phyloP scores from a whole-genome alignment of 2,329 filamentous ascomycete species.

The Lachnellula occidentalis region DNA sequence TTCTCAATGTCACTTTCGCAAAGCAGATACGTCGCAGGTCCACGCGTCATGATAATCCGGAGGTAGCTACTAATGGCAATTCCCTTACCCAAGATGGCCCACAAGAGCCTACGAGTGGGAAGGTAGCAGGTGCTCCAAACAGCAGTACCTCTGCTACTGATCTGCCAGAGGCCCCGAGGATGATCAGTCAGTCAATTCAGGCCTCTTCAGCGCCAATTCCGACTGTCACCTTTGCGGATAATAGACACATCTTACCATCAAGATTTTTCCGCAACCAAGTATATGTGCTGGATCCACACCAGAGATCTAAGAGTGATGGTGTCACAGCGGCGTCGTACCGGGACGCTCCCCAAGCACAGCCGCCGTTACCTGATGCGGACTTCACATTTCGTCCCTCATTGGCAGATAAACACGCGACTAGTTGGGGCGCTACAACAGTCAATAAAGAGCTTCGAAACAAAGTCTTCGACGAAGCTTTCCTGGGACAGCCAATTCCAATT shows the following conservation, averaged over 20 bases:
- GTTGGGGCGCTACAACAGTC: conserved; percentile 88
- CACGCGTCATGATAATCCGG: conserved; percentile 46
- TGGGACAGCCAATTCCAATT: conserved; percentile 75
- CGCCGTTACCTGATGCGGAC: conserved; percentile 11
- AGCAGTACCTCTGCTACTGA: conserved; percentile 24
- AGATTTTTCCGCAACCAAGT: conserved; percentile 65
- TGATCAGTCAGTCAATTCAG: conserved; percentile 72
- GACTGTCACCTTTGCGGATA: conserved; percentile 90
- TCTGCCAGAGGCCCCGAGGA: conserved; percentile 35
- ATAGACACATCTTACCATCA: conserved; percentile 85
- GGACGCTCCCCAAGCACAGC: conserved; percentile 24
- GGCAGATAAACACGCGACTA: conserved; percentile 54
- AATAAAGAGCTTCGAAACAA: conserved; percentile 85
- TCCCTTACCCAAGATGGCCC: conserved; percentile 21
- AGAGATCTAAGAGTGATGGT: conserved; percentile 21
- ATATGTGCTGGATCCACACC: conserved; percentile 30
- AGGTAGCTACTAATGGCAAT: conserved; percentile 16
- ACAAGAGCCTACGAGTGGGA: conserved; percentile 15
- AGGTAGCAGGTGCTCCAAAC: neutral
- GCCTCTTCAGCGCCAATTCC: conserved; percentile 62
- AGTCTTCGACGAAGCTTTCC: conserved; percentile 86
- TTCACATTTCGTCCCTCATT: conserved; percentile 37
- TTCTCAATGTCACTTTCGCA: conserved; percentile 91
- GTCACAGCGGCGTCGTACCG: conserved; percentile 31
- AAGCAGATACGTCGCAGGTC: conserved; percentile 68